Base-by-base conservation (phyloP, 1,284 basidiomycete species). In the Cryptococcus depauperatus region DNA sequence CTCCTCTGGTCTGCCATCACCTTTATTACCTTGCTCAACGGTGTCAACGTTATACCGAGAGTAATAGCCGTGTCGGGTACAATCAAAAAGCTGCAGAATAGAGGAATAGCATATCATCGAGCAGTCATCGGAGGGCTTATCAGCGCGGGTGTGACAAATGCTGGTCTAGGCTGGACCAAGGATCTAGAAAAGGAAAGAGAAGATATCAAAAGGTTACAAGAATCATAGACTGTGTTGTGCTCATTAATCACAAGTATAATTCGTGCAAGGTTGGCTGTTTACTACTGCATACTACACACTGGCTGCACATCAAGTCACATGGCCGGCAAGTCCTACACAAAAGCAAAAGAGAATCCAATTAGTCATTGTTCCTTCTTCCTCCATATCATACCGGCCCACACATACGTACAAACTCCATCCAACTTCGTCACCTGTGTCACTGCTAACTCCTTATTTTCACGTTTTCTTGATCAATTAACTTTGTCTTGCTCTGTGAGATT, bases 31-130 rank as follows among this genome's bases (percentile, higher is more conserved):
- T 18, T 29, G 5, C 37, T 62, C 26, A 51, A 50, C 6, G 37
- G 45, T 5, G 27, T 29, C 4, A 4, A 26, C 26, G 55, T 68
- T 10, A 38, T 66, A 22, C 66, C 66, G 8, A 46, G 68, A 6
- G 65, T 70, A 14, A 30, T 70, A 0, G 65, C 56, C 8, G 58
- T 70, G 10, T 62, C 61, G 38, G 68, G 68, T 1, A 70, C 68
- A 3, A 64, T 70, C 49, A 61, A 61, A 46, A 70, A 68, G 44
- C 47, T 63, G n/a, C 61, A 66, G 47, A 57, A 61, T 23, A 45
- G 54, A 0, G 66, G 62, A 4, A 62, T 66, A 32, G 56, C 51
- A 14, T 62, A 68, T 49, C 65, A 70, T 49, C 55, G 68, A 2
- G 41, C 49, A 10, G 51, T 64, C 13, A 58, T 60, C 1, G 61